These are phyloP conservation scores for Phytophthora tentaculata DNA, from an alignment of 352 stramenopile species.

Conservation along the genomic window DNA sequence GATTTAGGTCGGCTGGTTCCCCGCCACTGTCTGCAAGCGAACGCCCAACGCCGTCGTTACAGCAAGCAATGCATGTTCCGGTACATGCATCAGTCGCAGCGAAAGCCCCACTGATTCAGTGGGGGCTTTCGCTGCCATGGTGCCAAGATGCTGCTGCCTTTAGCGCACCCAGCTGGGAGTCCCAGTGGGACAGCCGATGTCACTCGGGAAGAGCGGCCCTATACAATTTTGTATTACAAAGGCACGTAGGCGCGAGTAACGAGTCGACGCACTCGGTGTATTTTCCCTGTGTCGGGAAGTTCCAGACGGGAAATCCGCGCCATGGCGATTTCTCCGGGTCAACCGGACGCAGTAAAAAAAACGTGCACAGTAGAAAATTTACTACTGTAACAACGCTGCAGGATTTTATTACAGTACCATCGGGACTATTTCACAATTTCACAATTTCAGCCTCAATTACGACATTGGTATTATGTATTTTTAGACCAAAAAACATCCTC, in stretches of 20 bases:
- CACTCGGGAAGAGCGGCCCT: constrained; percentile 26
- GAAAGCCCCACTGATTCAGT: too few relatives aligned
- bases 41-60: too few relatives aligned
- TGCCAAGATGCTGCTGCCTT: constrained; percentile 17
- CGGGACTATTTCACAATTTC: neutral
- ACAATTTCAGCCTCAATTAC: neutral
- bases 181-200: constrained; percentile 40
- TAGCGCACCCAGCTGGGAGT: constrained; percentile 30
- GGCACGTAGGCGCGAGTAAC: constrained; percentile 42
- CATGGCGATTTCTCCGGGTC: constrained; percentile 12
- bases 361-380: constrained; percentile 16
- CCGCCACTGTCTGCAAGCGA: constrained; percentile 14
- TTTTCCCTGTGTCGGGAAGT: constrained; percentile 35
- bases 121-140: too few relatives aligned
- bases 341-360: constrained; percentile 4
- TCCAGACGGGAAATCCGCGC: too few relatives aligned
- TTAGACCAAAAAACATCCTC: constrained; percentile 19
- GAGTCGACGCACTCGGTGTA: constrained; percentile 24
- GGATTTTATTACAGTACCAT: neutral
- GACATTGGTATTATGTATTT: neutral
- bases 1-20: constrained; percentile 12
- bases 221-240: too few relatives aligned
- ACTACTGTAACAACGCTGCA: neutral
- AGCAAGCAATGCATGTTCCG: too few relatives aligned
- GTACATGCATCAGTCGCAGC: too few relatives aligned